phyloP scores from a whole-genome alignment of 1,284 basidiomycete species.

The Sporisorium sorghi region DNA sequence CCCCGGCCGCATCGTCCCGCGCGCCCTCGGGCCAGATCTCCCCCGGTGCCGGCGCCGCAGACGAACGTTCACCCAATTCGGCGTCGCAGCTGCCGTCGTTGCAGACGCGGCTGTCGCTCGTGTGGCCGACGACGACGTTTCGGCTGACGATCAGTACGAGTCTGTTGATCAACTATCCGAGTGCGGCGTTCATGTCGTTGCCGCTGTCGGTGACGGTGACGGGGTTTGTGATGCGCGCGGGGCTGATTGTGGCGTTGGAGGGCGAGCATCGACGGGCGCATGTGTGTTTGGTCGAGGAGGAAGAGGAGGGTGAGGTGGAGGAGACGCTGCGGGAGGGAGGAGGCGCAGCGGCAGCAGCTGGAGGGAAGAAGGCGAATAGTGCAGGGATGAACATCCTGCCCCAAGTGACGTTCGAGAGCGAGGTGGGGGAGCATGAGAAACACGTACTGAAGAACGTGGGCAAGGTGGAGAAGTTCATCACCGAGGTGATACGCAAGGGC shows the following conservation, averaged over 20 bases:
- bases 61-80: conserved; percentile 17
- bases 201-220: conserved; percentile 92
- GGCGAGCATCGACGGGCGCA: conserved; percentile 82
- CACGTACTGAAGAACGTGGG: conserved; percentile 97
- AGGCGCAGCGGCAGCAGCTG: not conserved
- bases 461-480: conserved; percentile 93
- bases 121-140: conserved; percentile 61
- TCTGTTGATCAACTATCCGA: conserved; percentile 94
- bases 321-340: conserved; percentile 11
- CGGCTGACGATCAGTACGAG: conserved; percentile 83
- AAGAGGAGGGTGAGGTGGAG: conserved; percentile 53
- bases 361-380: conserved; percentile 4
- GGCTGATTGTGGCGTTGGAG: conserved; percentile 90
- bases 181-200: conserved; percentile 91
- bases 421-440: conserved; percentile 94
- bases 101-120: conserved; percentile 58
- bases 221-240: conserved; percentile 85
- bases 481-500: conserved; percentile 92
- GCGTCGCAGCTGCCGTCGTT: conserved; percentile 48
- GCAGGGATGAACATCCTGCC: conserved; percentile 85
- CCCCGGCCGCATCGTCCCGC: conserved; percentile 24
- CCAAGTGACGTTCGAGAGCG: conserved; percentile 91
- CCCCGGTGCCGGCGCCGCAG: too few relatives aligned
- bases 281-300: conserved; percentile 76
- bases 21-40: conserved; percentile 32